Conservation (phyloP, 2,329 filamentous ascomycete species). For the Phoma sp. region DNA sequence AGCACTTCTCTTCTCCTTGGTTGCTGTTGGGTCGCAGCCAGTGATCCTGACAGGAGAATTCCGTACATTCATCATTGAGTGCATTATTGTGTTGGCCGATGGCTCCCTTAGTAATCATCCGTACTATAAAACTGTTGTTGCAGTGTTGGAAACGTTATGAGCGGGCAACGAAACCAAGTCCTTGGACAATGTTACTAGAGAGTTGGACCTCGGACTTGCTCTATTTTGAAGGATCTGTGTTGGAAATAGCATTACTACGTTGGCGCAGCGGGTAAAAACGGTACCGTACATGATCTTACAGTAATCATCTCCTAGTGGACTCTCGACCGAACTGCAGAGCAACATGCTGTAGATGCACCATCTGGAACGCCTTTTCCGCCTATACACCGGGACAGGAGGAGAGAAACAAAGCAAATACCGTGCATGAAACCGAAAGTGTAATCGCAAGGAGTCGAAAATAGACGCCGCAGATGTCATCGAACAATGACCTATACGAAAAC, state of each 20-base stretch:
- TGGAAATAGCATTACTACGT: neutral
- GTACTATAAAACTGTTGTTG: constrained; percentile 4
- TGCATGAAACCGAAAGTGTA: neutral
- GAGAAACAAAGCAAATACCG: neutral
- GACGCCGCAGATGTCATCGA: neutral
- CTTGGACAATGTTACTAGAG: neutral
- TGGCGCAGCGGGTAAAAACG: neutral
- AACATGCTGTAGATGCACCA: neutral
- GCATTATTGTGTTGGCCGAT: neutral
- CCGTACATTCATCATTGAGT: constrained; percentile 4
- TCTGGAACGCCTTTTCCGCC: neutral
- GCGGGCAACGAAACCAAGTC: neutral
- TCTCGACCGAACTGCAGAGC: neutral
- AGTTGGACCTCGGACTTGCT: constrained; percentile 9
- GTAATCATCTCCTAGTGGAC: neutral
- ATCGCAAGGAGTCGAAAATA: neutral
- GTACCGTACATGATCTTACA: neutral
- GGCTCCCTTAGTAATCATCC: neutral
- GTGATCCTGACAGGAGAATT: neutral
- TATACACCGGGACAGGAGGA: too few species aligned
- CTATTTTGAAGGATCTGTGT: neutral
- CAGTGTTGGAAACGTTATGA: neutral
- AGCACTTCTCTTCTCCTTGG: neutral
- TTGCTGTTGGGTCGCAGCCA: constrained; percentile 1
- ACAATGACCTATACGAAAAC: neutral